phyloP scores from a whole-genome alignment of 257 asterid species.

The Solanum paucissectum region DNA sequence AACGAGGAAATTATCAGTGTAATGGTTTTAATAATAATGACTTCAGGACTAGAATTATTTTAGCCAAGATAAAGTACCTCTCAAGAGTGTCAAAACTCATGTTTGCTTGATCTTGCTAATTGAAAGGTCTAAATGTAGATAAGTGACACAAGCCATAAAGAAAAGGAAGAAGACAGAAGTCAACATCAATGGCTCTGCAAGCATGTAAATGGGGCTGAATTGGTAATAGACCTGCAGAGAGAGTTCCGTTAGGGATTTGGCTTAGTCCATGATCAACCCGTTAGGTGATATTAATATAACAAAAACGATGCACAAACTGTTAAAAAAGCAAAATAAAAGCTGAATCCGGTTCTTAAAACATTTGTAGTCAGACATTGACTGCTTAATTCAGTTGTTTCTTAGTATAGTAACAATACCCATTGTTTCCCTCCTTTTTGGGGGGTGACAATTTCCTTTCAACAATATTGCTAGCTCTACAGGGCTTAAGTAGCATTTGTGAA shows the following conservation, averaged over 20 bases:
- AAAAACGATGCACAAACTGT: not conserved
- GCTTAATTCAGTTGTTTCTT: not conserved
- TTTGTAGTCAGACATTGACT: not conserved
- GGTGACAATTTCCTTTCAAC: not conserved
- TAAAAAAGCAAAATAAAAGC: not conserved
- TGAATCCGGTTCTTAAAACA: not conserved
- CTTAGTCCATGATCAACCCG: not conserved
- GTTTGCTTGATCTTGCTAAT: slow-evolving; percentile 39
- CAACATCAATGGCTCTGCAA: slow-evolving; percentile 95
- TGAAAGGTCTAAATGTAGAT: slow-evolving; percentile 74
- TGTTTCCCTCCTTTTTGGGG: not conserved
- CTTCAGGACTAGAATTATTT: not conserved
- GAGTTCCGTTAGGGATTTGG: not conserved
- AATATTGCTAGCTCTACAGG: not conserved
- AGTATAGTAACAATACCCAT: not conserved
- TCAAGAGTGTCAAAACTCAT: slow-evolving; percentile 6
- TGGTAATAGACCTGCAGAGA: slow-evolving; percentile 79
- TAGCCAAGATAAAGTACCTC: slow-evolving; percentile 13
- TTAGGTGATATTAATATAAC: not conserved
- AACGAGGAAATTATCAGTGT: not conserved
- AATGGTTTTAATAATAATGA: not conserved
- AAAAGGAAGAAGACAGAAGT: slow-evolving; percentile 64
- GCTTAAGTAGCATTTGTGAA: not conserved
- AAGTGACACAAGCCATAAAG: slow-evolving; percentile 59
- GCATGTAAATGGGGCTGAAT: slow-evolving; percentile 83